phyloP scores from a whole-genome alignment of 805 yeast species.

The Yarrowia sp. region DNA sequence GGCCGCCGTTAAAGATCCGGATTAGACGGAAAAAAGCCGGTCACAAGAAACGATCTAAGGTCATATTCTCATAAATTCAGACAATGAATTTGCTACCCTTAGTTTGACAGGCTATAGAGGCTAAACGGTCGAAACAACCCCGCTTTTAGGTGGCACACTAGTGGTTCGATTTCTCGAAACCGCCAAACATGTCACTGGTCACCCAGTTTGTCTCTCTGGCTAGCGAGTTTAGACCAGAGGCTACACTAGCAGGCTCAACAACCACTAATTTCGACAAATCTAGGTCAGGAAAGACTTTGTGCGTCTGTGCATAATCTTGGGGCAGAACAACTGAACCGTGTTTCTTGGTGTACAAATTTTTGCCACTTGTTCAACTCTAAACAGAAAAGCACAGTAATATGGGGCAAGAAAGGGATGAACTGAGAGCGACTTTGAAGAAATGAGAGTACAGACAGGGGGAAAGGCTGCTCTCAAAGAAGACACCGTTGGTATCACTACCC shows the following conservation, averaged over 20 bases:
- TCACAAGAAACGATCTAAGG: too few species aligned
- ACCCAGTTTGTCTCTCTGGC: too few species aligned
- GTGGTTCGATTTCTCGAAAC: too few species aligned
- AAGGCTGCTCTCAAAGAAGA: neutral
- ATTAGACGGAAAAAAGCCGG: too few species aligned
- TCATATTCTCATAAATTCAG: too few species aligned
- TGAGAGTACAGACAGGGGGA: neutral
- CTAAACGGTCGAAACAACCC: too few species aligned
- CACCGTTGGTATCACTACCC: neutral
- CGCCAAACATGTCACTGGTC: too few species aligned
- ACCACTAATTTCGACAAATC: neutral
- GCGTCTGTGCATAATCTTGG: conserved; percentile 1
- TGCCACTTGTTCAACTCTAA: neutral
- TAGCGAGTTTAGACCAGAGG: too few species aligned
- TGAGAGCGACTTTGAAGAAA: neutral
- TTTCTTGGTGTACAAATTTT: neutral
- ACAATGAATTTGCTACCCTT: too few species aligned
- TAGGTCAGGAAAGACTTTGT: neutral
- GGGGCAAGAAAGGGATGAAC: neutral
- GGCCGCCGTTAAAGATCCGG: neutral
- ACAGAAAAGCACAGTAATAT: neutral
- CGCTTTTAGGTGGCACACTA: too few species aligned
- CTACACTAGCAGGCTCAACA: neutral
- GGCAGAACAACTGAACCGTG: neutral
- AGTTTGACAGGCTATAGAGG: too few species aligned